Evolutionary conservation across 306 rosid species (phyloP), one percentile per base, ranked within the genome.

Genomic region (Sophora flavescens): DNA sequence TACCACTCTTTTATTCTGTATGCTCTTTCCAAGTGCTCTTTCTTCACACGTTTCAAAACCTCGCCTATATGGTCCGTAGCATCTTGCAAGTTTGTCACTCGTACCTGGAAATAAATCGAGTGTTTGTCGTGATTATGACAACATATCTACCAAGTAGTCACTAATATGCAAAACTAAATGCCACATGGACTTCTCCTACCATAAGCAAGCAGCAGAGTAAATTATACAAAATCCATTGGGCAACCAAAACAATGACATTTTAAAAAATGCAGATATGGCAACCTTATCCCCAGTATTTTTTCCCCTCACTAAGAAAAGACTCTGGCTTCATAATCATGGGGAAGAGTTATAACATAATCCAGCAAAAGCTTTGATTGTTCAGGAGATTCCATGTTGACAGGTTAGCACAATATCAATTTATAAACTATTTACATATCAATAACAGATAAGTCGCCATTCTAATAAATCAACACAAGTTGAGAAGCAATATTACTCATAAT

Each of bases 31-130:
- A 92, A 79, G 84, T 95, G 96, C 61, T 83, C 86, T 85, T 82
- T 88, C 91, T 95, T 91, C 81, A 95, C 99, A 38, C 99, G 99
- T 80, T 86, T 89, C 86, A 95, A 82, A 67, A 95, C 99, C 83
- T 95, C 99, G 47, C 93, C 99, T 13, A 95, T 95, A 79, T 90
- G 99, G 80, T 92, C 99, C 8, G 97, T 13, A 44, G 99, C 93
- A 90, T 95, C 99, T 80, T 84, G 84, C 88, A 95, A 77, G 82
- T 95, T 95, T 68, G 99, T 95, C 57, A 95, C 97, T 48, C 97
- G 97, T 58, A 95, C 99, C 99, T 95, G 84, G 45, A 35, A 71
- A 82, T 16, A 79, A 48, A 66, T 11, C 16, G 8, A 14, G 26
- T 50, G 15, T 13, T 78, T 7, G 78, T 72, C 38, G 39, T 30